A percentile compares a stretch with the other conserved stretches of the same genome.
phyloP scores from a whole-genome alignment of 495 filamentous ascomycete genomes.

The Hypomontagnella submonticulosa region DNA sequence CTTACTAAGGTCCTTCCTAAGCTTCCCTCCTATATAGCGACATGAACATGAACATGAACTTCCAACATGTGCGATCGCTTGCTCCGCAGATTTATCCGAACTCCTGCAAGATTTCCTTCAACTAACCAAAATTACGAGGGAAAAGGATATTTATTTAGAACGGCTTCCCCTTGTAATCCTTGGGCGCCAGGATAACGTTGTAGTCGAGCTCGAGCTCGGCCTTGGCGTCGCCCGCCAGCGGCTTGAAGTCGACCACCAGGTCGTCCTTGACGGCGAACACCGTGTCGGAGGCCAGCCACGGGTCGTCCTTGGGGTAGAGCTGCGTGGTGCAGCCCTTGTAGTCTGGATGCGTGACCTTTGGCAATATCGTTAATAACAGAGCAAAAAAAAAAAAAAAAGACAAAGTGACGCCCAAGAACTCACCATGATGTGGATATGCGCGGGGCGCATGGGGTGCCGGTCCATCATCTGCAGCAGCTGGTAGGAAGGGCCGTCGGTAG shows the following conservation, averaged over 20 bases:
- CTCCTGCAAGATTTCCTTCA: no score
- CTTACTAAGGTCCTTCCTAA: no score
- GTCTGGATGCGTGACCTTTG: constrained; percentile 59
- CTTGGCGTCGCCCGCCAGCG: constrained; percentile 68
- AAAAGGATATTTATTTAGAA: constrained; percentile 22
- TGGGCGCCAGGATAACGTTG: constrained; percentile 66
- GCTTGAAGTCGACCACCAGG: constrained; percentile 76
- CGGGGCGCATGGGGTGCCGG: constrained; percentile 84
- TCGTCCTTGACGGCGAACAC: constrained; percentile 87
- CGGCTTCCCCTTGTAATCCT: constrained; percentile 60
- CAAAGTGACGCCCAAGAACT: constrained; percentile 40
- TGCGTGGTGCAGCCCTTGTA: constrained; percentile 79
- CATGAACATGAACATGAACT: neutral
- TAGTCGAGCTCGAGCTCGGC: constrained; percentile 77
- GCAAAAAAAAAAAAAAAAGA: constrained; percentile 23
- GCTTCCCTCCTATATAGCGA: neutral
- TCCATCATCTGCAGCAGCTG: constrained; percentile 76
- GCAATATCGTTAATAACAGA: constrained; percentile 6
- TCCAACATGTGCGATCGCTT: neutral
- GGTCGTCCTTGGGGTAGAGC: constrained; percentile 77
- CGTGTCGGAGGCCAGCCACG: constrained; percentile 74
- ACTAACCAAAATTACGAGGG: no score
- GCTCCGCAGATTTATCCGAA: neutral
- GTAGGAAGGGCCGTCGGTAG: constrained; percentile 77
- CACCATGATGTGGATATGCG: constrained; percentile 87